Percentiles rank a stretch among this genome's conserved stretches.
phyloP scores from a whole-genome alignment of 305 asterid genomes.

The Fraxinus latifolia region DNA sequence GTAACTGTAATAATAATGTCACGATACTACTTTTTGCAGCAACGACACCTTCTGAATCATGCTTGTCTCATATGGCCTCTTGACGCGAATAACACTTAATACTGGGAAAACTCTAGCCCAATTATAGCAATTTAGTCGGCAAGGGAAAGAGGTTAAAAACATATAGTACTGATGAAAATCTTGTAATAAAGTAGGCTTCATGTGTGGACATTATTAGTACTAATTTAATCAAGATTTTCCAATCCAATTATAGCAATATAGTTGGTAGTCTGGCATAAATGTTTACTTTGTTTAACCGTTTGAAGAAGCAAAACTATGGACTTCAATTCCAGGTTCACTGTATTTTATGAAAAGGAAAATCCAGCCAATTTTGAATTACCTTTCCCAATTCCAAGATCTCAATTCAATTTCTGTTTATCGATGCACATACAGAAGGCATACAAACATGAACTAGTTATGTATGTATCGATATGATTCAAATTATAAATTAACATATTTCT shows the following conservation, averaged over 20 bases:
- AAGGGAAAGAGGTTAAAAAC: neutral
- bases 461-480: neutral
- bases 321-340: neutral
- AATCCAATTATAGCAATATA: neutral
- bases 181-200: neutral
- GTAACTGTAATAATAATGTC: neutral
- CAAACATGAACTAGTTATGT: neutral
- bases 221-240: neutral
- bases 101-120: neutral
- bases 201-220: neutral
- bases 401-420: constrained; percentile 11
- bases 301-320: neutral
- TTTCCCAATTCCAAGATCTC: constrained; percentile 9
- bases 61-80: neutral
- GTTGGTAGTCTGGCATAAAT: neutral
- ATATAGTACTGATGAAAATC: neutral
- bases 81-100: neutral
- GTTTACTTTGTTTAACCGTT: neutral
- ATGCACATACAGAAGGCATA: neutral
- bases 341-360: neutral
- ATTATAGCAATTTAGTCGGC: neutral
- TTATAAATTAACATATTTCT: neutral
- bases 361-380: neutral
- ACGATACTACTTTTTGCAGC: neutral
- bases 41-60: neutral